phyloP scores from a whole-genome alignment of 2,329 filamentous ascomycete genomes.

The Parastagonospora nodorum region DNA sequence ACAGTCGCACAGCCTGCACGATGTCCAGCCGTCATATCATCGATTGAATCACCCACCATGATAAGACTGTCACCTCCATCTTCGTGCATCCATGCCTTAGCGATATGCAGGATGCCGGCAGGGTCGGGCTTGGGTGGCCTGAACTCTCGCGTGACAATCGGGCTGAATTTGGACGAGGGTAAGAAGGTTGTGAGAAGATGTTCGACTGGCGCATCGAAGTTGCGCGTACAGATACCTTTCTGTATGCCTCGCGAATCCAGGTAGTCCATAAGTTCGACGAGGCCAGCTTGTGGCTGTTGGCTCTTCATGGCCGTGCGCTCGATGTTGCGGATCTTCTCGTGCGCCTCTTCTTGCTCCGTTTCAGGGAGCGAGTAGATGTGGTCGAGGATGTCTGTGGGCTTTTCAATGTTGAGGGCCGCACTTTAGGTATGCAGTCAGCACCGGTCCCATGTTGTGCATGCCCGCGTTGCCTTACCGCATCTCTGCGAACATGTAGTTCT shows the following conservation, averaged over 20 bases:
- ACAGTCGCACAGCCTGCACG: constrained; percentile 87
- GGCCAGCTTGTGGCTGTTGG: constrained; percentile 82
- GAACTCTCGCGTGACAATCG: constrained; percentile 85
- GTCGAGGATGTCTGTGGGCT: constrained; percentile 78
- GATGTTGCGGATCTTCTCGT: constrained; percentile 75
- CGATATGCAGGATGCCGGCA: constrained; percentile 86
- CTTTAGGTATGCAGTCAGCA: constrained; percentile 6
- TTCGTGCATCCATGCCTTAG: constrained; percentile 67
- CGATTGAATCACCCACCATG: constrained; percentile 70
- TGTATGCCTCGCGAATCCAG: constrained; percentile 69
- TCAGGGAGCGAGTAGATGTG: constrained; percentile 79
- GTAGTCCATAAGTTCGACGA: constrained; percentile 79
- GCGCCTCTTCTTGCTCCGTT: constrained; percentile 65
- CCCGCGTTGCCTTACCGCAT: constrained; percentile 66
- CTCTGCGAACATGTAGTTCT: constrained; percentile 92
- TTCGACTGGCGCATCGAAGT: constrained; percentile 78
- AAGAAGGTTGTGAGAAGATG: constrained; percentile 80
- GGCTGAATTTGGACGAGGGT: constrained; percentile 68
- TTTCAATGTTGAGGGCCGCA: constrained; percentile 72
- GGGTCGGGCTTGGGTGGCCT: constrained; percentile 84
- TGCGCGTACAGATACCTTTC: constrained; percentile 91
- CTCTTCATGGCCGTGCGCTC: constrained; percentile 79
- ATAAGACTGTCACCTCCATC: constrained; percentile 55
- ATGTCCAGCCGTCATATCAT: constrained; percentile 89
- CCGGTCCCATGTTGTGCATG: background rate